Conservation (phyloP, 768 basidiomycete genomes). For the Naganishia vishniacii region DNA sequence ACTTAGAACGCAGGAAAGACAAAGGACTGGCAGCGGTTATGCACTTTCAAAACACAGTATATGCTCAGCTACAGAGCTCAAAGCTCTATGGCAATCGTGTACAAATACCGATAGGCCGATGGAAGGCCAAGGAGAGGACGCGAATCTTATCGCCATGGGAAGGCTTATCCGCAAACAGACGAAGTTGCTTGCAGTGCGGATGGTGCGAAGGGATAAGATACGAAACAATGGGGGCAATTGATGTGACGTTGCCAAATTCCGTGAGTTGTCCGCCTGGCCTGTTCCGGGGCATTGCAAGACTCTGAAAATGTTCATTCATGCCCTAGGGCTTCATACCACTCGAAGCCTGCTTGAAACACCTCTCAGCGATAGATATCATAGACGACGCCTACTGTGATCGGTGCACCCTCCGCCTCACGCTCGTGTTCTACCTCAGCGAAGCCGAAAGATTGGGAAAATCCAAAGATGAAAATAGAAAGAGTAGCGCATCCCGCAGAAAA, state of each 20-base stretch:
- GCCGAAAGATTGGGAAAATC: slow-evolving; percentile 53
- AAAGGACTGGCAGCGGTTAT: slow-evolving; percentile 60
- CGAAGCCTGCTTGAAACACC: slow-evolving; percentile 79
- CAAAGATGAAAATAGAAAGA: slow-evolving; percentile 6
- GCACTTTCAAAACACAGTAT: background rate
- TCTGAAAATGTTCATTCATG: background rate
- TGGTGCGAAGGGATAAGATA: slow-evolving; percentile 72
- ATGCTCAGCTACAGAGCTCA: background rate
- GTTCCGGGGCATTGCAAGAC: background rate
- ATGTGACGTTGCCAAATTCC: slow-evolving; percentile 39
- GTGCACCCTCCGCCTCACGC: slow-evolving; percentile 78
- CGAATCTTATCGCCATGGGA: slow-evolving; percentile 52
- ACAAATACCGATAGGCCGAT: background rate
- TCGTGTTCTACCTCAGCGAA: slow-evolving; percentile 59
- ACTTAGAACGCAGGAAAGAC: slow-evolving; percentile 65
- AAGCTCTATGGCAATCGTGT: background rate
- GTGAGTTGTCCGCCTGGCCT: slow-evolving; percentile 30
- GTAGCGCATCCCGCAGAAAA: slow-evolving; percentile 11
- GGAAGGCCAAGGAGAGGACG: slow-evolving; percentile 23
- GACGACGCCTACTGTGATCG: slow-evolving; percentile 88
- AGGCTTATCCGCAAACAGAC: slow-evolving; percentile 79
- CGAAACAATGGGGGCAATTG: slow-evolving; percentile 64
- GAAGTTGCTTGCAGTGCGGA: slow-evolving; percentile 81
- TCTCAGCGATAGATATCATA: slow-evolving; percentile 79
- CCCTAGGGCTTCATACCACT: slow-evolving; percentile 52